Evolutionary conservation across 306 rosid species (phyloP).

Genomic region (Quercus suber): DNA sequence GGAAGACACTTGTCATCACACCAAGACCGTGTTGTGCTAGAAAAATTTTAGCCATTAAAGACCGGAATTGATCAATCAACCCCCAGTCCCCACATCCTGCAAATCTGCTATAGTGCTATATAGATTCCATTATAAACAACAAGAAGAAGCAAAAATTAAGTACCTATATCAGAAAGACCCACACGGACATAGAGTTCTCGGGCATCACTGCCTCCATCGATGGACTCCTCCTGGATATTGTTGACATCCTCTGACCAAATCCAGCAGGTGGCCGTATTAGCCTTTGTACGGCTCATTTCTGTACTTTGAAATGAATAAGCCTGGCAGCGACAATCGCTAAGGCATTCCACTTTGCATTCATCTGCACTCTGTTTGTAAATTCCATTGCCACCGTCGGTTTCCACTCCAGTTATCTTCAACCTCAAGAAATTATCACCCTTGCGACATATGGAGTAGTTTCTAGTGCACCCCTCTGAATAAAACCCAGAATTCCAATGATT

Average conservation of each 20-base stretch:
- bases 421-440: neutral
- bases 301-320: neutral
- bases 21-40: no score
- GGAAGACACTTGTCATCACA: no score
- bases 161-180: neutral
- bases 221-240: conserved; percentile 4
- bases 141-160: neutral
- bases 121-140: neutral
- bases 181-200: neutral
- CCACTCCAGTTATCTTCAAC: neutral
- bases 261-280: neutral
- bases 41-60: no score
- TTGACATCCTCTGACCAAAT: conserved; percentile 1
- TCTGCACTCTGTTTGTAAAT: neutral
- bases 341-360: neutral
- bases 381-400: accelerated
- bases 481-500: neutral
- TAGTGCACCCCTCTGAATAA: neutral
- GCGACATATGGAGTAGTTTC: neutral
- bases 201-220: no score
- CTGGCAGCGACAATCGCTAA: neutral
- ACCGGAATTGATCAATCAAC: neutral
- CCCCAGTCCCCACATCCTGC: neutral
- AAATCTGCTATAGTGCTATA: neutral
- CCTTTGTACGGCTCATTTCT: no score